Base-by-base conservation (phyloP, 116 monocot genomes). In the Trichopus zeylanicus region DNA sequence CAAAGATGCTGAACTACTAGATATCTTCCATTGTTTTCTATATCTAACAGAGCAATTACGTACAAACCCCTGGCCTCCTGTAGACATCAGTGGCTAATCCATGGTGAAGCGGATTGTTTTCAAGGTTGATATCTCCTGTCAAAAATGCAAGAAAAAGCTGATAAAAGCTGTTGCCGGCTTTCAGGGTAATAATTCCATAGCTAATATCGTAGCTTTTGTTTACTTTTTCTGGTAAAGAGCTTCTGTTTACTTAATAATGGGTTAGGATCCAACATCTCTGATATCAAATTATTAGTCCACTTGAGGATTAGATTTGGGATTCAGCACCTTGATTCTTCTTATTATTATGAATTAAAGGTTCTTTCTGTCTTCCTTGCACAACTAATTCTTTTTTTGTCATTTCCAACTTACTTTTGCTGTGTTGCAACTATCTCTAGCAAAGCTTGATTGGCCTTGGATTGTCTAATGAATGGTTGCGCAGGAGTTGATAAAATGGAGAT, bases 401-500 rank as follows among this genome's bases (percentile, higher is more conserved):
- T n/a, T n/a, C n/a, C n/a, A n/a, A n/a, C n/a, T n/a, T n/a, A n/a
- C n/a, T n/a, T n/a, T n/a, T n/a, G n/a, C n/a, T n/a, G n/a, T n/a
- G n/a, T n/a, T n/a, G n/a, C n/a, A n/a, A n/a, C n/a, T n/a, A n/a
- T n/a, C n/a, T n/a, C n/a, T n/a, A n/a, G n/a, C n/a, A n/a, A n/a
- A n/a, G n/a, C n/a, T n/a, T n/a, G n/a, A n/a, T n/a, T n/a, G n/a
- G n/a, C n/a, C n/a, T n/a, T n/a, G n/a, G n/a, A n/a, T n/a, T n/a
- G n/a, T n/a, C n/a, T n/a, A n/a, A n/a, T n/a, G n/a, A n/a, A n/a
- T n/a, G n/a, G n/a, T n/a, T n/a, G n/a, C n/a, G 2, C 48, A 77
- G 77, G 77, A 39, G 51, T 77, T 31, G 71, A 77, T 58, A 77
- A 71, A 51, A 71, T 77, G 5, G 77, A 71, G 35, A 51, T 71